phyloP scores from a whole-genome alignment of 2,329 filamentous ascomycete genomes.

The Neonectria neomacrospora region DNA sequence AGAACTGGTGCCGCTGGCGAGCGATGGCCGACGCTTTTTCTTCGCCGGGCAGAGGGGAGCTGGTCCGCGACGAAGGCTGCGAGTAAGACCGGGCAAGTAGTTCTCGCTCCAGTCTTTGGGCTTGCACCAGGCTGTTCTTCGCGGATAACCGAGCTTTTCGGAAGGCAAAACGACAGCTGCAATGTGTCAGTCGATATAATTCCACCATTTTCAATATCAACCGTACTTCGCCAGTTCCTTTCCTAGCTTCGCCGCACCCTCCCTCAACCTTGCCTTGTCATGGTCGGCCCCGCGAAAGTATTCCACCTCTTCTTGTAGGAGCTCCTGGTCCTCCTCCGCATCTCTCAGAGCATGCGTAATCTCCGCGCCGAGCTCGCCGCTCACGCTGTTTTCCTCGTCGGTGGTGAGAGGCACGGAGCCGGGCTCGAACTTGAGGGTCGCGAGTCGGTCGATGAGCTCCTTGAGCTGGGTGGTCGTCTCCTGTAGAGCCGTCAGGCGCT shows the following conservation, averaged over 20 bases:
- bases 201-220: background rate
- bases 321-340: conserved; percentile 84
- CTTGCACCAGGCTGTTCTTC: conserved; percentile 77
- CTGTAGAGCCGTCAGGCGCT: conserved; percentile 69
- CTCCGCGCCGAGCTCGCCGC: conserved; percentile 80
- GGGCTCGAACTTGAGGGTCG: conserved; percentile 67
- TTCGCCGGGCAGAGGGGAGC: conserved; percentile 44
- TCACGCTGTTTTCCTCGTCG: conserved; percentile 63
- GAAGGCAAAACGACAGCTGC: conserved; percentile 72
- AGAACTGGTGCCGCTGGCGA: conserved; percentile 43
- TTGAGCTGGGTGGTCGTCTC: conserved; percentile 69
- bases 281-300: conserved; percentile 68
- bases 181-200: conserved; percentile 14
- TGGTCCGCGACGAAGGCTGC: conserved; percentile 52
- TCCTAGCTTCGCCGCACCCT: conserved; percentile 72
- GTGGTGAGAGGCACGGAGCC: conserved; percentile 64
- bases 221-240: conserved; percentile 76
- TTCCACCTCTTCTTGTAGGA: conserved; percentile 80
- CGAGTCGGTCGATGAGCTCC: conserved; percentile 69
- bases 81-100: conserved; percentile 76
- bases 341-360: conserved; percentile 82
- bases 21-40: conserved; percentile 36
- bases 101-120: conserved; percentile 80
- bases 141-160: conserved; percentile 84
- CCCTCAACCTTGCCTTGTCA: conserved; percentile 73